These are phyloP conservation scores for Mycosarcoma mackinlayi DNA, from an alignment of 1,284 basidiomycete genomes.

Conservation along the genomic window DNA sequence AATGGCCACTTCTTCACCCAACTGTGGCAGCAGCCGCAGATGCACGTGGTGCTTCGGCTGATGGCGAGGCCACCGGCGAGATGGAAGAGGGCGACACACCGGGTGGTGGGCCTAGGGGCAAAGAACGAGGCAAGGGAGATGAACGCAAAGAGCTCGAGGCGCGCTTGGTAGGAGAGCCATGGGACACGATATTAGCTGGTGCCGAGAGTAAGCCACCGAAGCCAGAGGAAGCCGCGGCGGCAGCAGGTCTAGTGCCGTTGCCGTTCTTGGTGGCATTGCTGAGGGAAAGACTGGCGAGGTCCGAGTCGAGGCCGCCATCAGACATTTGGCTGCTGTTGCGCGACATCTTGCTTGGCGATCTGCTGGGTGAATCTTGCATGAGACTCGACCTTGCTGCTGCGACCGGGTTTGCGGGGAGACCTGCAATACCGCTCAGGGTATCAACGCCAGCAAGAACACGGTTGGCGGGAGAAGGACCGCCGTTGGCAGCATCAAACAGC, in stretches of 20 bases:
- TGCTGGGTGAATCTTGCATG: constrained; percentile 24
- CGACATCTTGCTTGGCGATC: constrained; percentile 32
- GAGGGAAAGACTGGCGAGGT: constrained; percentile 20
- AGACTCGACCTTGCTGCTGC: constrained; percentile 25
- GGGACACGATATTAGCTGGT: constrained; percentile 15
- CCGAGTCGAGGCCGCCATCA: constrained; percentile 16
- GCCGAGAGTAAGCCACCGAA: constrained; percentile 8
- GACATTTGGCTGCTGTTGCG: constrained; percentile 24
- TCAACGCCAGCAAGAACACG: constrained; percentile 49
- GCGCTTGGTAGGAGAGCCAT: constrained; percentile 5
- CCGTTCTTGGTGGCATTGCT: constrained; percentile 10
- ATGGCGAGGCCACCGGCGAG: constrained; percentile 4
- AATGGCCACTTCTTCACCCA: constrained; percentile 7
- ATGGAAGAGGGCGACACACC: not conserved
- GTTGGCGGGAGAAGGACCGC: constrained; percentile 60
- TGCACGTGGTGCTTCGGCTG: constrained; percentile 3
- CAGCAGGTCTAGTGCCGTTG: not conserved
- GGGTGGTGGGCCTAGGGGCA: not conserved
- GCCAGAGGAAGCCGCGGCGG: not conserved
- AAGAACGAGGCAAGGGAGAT: constrained; percentile 3
- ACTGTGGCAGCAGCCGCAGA: constrained; percentile 17
- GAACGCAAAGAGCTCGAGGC: not conserved
- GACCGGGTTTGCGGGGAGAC: constrained; percentile 45
- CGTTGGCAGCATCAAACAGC: constrained; percentile 62
- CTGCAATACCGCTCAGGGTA: constrained; percentile 46